Conservation (phyloP, 2,329 filamentous ascomycete species). For the Alternaria ventricosa region DNA sequence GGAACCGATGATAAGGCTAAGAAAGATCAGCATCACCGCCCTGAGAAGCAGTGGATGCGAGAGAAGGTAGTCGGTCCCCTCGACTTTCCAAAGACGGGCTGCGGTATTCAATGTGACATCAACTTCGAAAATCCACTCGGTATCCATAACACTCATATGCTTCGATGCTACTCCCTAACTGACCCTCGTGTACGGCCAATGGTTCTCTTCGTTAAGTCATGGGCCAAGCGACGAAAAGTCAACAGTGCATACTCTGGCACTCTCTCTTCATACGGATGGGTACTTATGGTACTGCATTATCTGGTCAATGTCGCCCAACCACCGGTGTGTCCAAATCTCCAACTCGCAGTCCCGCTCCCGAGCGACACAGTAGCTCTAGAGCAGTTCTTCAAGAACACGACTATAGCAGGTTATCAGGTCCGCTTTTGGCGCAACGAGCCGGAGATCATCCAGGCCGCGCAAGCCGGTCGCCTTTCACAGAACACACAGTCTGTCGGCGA, state of each 20-base stretch:
- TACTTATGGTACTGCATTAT: conserved; percentile 91
- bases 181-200: conserved; percentile 79
- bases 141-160: conserved; percentile 80
- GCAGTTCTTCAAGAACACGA: conserved; percentile 49
- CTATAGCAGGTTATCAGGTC: conserved; percentile 71
- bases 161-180: conserved; percentile 82
- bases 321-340: conserved; percentile 84
- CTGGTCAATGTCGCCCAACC: conserved; percentile 81
- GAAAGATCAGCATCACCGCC: conserved; percentile 27
- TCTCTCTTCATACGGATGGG: conserved; percentile 88
- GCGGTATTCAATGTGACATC: conserved; percentile 89
- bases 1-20: neutral
- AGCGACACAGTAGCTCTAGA: conserved; percentile 31
- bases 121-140: conserved; percentile 87
- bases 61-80: conserved; percentile 61
- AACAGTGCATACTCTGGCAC: conserved; percentile 88
- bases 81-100: conserved; percentile 77
- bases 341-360: conserved; percentile 56
- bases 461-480: conserved; percentile 64
- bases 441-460: conserved; percentile 69
- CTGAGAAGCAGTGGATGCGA: conserved; percentile 50
- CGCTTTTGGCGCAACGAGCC: conserved; percentile 79
- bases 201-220: conserved; percentile 87
- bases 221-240: conserved; percentile 85
- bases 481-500: conserved; percentile 74